phyloP scores from a whole-genome alignment of 2,329 filamentous ascomycete species.

The Fusarium beomiforme region DNA sequence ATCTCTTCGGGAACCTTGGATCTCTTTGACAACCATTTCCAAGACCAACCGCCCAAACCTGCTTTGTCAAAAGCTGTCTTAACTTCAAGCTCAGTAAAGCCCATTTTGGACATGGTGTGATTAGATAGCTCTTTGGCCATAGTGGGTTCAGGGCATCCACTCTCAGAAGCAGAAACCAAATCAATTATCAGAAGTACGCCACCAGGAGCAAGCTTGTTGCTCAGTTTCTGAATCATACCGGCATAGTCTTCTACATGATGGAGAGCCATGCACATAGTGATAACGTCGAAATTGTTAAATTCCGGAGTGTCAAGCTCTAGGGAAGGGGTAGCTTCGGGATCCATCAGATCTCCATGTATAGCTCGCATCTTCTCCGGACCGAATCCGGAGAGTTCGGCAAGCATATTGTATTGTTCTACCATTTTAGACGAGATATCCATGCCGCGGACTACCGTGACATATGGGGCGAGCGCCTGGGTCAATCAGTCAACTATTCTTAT shows the following conservation, averaged over 20 bases:
- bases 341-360: neutral
- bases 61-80: neutral
- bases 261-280: neutral
- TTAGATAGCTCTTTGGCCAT: neutral
- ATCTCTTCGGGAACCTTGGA: neutral
- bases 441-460: neutral
- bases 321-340: neutral
- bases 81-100: neutral
- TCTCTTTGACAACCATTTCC: neutral
- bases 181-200: neutral
- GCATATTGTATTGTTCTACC: neutral
- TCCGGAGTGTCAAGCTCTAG: neutral
- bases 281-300: neutral
- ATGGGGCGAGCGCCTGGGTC: neutral
- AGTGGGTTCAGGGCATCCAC: neutral
- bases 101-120: neutral
- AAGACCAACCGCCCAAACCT: neutral
- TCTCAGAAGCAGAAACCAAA: neutral
- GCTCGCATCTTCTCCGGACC: neutral
- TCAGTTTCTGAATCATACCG: neutral
- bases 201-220: neutral
- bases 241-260: neutral
- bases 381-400: neutral
- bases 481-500: fast-evolving
- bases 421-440: neutral